Conservation (phyloP, 306 rosid species). For the Citrullus mucosospermus region DNA sequence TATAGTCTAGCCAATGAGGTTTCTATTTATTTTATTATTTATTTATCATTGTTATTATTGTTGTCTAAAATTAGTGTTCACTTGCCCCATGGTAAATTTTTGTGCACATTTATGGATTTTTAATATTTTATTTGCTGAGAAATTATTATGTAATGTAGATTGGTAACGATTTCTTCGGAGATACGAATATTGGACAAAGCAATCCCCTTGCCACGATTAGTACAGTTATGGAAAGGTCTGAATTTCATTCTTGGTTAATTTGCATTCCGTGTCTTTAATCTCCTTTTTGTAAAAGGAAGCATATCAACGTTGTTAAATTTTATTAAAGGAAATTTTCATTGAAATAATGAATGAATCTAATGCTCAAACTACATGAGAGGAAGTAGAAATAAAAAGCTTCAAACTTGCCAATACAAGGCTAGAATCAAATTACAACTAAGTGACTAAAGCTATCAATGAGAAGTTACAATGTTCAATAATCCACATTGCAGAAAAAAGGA, state of each 20-base stretch:
- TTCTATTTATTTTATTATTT: neutral
- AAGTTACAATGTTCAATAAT: neutral
- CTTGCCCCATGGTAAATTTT: neutral
- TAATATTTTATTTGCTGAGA: conserved; percentile 7
- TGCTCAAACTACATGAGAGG: too few species aligned
- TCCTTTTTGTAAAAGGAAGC: neutral
- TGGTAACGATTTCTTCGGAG: conserved; percentile 37
- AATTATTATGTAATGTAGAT: conserved; percentile 29
- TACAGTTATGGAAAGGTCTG: conserved; percentile 54
- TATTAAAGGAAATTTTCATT: too few species aligned
- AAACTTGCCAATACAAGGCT: too few species aligned
- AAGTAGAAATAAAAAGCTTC: too few species aligned
- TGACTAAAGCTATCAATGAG: neutral
- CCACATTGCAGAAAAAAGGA: neutral
- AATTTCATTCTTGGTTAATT: neutral
- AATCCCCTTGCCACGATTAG: conserved; percentile 21
- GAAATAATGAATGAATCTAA: too few species aligned
- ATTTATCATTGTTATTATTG: too few species aligned
- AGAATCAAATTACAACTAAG: too few species aligned
- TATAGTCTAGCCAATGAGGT: conserved; percentile 50
- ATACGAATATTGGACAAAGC: conserved; percentile 18
- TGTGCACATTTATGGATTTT: neutral
- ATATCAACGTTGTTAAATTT: neutral
- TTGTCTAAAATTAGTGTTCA: neutral
- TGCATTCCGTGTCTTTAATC: neutral